Conservation (phyloP, 768 basidiomycete species). For the Russula sp. region DNA sequence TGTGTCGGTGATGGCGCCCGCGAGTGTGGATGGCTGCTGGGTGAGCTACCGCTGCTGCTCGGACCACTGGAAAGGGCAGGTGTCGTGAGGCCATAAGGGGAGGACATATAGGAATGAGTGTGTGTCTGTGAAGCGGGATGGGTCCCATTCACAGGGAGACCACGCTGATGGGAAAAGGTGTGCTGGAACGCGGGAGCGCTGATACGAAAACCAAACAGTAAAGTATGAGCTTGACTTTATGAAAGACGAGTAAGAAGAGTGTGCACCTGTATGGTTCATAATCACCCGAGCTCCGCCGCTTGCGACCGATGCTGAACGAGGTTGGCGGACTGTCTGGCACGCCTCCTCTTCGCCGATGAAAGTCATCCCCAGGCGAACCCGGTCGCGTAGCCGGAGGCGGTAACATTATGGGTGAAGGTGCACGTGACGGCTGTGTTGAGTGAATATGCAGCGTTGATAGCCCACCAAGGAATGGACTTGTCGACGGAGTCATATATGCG, state of each 20-base stretch:
- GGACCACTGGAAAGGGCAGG: conserved; percentile 60
- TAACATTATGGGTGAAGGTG: conserved; percentile 61
- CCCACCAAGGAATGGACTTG: conserved; percentile 75
- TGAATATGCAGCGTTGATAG: conserved; percentile 70
- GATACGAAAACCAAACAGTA: neutral
- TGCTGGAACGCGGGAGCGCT: conserved; percentile 29
- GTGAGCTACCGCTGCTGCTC: conserved; percentile 58
- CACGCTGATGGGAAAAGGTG: conserved; percentile 26
- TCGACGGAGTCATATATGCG: conserved; percentile 51
- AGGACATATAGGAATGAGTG: conserved; percentile 25
- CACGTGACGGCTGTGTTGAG: conserved; percentile 59
- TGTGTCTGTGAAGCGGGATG: conserved; percentile 23
- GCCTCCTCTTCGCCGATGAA: conserved; percentile 25
- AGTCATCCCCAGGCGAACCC: conserved; percentile 31
- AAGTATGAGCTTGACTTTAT: conserved; percentile 16
- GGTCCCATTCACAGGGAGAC: conserved; percentile 13
- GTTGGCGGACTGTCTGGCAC: conserved; percentile 34
- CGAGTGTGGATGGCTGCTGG: conserved; percentile 45
- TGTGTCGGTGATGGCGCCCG: conserved; percentile 52
- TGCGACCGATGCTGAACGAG: conserved; percentile 22
- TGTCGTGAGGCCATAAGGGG: conserved; percentile 36
- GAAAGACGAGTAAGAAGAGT: conserved; percentile 20
- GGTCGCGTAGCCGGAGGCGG: conserved; percentile 42
- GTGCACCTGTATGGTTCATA: conserved; percentile 20
- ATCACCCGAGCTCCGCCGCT: conserved; percentile 28